phyloP scores from a whole-genome alignment of 305 asterid species.

The Euphrasia arctica region DNA sequence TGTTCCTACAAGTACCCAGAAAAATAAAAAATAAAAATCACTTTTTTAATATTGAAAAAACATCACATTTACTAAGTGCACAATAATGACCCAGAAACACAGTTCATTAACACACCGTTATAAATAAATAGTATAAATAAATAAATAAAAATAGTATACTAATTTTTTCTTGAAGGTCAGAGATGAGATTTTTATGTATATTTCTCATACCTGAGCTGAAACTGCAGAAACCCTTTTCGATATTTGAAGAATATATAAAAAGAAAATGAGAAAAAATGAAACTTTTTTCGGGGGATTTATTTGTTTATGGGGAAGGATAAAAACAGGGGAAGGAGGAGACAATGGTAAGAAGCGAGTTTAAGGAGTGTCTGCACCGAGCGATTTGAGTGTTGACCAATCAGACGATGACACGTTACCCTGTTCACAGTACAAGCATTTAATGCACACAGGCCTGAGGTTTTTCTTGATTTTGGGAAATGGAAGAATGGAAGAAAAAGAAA shows the following conservation, averaged over 20 bases:
- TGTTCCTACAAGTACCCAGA: not conserved
- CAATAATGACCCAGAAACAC: not conserved
- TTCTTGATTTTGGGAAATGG: not conserved
- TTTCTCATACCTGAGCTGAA: not conserved
- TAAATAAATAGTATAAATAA: not conserved
- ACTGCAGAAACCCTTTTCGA: not conserved
- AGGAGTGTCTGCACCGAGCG: not conserved
- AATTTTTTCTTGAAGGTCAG: not conserved
- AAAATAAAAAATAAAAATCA: not conserved
- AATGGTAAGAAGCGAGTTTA: not conserved
- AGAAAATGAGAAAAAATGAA: not conserved
- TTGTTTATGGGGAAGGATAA: not conserved
- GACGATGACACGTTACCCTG: not conserved
- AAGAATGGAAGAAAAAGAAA: not conserved
- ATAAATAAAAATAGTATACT: no score
- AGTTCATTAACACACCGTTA: not conserved
- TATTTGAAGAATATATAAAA: not conserved
- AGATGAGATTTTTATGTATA: not conserved
- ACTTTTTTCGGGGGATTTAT: not conserved
- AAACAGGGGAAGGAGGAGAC: constrained; percentile 2
- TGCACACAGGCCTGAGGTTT: constrained; percentile 13
- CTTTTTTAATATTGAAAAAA: not conserved
- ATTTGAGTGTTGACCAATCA: constrained; percentile 5
- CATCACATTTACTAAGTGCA: not conserved
- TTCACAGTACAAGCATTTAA: not conserved